Conservation (phyloP, 2,329 filamentous ascomycete species). For the Pseudocercospora cruenta region DNA sequence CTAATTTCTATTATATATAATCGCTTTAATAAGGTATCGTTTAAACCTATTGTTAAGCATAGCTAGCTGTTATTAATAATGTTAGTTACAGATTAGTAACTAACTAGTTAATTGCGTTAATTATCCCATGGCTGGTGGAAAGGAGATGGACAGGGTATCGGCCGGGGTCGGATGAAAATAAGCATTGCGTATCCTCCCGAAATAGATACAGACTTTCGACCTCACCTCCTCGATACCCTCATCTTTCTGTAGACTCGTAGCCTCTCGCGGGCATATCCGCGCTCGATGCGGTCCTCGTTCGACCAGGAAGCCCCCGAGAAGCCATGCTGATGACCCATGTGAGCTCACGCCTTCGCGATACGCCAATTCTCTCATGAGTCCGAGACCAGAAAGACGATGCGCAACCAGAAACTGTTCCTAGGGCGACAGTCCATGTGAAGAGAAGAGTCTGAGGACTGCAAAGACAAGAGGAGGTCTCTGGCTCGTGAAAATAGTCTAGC, state of each 20-base stretch:
- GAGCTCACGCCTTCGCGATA: not conserved
- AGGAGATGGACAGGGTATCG: not conserved
- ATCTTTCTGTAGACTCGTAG: not conserved
- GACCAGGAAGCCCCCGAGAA: not conserved
- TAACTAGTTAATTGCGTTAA: too few species aligned
- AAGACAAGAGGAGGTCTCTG: not conserved
- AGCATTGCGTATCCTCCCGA: not conserved
- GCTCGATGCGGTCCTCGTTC: not conserved
- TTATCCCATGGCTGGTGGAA: too few species aligned
- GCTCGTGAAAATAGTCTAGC: not conserved
- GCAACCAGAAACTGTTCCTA: not conserved
- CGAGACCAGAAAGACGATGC: not conserved
- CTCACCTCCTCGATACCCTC: not conserved
- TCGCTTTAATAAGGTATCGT: too few species aligned
- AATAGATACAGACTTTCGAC: not conserved
- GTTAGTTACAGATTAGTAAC: too few species aligned
- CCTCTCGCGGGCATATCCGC: too few species aligned
- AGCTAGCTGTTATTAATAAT: too few species aligned
- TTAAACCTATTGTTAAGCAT: too few species aligned
- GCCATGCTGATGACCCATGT: not conserved
- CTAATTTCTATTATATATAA: too few species aligned
- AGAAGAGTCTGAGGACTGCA: not conserved
- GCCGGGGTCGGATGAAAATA: not conserved
- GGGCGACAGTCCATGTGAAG: not conserved
- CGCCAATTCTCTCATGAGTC: not conserved